A percentile compares a stretch with the other conserved stretches of the same genome.
These are phyloP conservation scores for Paramyrothecium sp. DNA, from an alignment of 2,329 filamentous ascomycete species.

Conservation along the genomic window DNA sequence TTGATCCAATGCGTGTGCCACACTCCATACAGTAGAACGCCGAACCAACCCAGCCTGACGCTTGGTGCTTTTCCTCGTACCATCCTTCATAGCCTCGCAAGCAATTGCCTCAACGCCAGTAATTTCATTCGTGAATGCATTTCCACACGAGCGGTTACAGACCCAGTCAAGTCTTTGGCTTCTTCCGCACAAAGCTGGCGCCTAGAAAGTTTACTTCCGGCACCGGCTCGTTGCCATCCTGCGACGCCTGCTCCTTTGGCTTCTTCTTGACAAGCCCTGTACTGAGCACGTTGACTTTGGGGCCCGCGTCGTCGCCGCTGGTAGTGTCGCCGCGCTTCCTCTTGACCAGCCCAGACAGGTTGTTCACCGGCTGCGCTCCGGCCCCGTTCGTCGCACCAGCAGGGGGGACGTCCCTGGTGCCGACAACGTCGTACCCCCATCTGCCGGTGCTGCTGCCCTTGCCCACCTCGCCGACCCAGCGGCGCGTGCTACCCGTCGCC, in stretches of 20 bases:
- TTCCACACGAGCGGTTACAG: background rate
- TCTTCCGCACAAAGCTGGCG: slow-evolving; percentile 53
- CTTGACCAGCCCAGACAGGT: slow-evolving; percentile 48
- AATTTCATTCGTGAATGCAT: no score
- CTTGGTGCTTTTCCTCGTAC: no score
- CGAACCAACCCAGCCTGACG: no score
- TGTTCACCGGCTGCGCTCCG: slow-evolving; percentile 33
- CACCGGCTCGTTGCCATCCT: slow-evolving; percentile 7
- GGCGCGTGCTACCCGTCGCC: slow-evolving; percentile 61
- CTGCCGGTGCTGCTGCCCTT: slow-evolving; percentile 37
- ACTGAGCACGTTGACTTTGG: slow-evolving; percentile 44
- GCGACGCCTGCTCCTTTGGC: slow-evolving; percentile 36
- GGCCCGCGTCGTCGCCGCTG: slow-evolving; percentile 12
- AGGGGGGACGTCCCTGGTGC: slow-evolving; percentile 30
- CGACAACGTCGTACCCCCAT: slow-evolving; percentile 53
- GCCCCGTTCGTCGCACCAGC: slow-evolving; percentile 9
- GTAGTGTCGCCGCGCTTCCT: slow-evolving; percentile 37
- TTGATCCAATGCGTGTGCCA: no score
- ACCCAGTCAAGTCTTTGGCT: slow-evolving; percentile 41
- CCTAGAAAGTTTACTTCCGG: slow-evolving; percentile 45
- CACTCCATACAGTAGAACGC: no score
- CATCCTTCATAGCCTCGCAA: no score
- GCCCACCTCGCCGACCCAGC: slow-evolving; percentile 69
- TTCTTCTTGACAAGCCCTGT: slow-evolving; percentile 53
- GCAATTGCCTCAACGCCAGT: no score